Conservation (phyloP, 2,329 filamentous ascomycete species). For the Calonectria montana region DNA sequence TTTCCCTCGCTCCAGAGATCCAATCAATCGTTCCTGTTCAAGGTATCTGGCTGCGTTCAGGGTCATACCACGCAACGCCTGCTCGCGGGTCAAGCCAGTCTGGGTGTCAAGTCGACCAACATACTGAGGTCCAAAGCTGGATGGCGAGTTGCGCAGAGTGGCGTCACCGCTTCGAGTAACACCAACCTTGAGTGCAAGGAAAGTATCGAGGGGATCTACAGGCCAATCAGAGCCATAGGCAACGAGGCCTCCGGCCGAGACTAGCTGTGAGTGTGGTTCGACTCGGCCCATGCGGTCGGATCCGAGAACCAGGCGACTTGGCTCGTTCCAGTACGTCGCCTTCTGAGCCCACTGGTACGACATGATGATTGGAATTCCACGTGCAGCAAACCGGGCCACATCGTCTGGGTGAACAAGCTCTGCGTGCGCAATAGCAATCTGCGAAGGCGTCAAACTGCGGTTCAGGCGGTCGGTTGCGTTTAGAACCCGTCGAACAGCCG, state of each 20-base stretch:
- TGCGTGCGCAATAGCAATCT: constrained; percentile 40
- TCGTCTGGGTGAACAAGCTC: constrained; percentile 38
- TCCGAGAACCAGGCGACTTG: constrained; percentile 36
- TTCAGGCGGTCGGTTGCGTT: background rate
- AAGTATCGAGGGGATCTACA: constrained; percentile 43
- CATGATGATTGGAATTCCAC: constrained; percentile 40
- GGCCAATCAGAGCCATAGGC: constrained; percentile 44
- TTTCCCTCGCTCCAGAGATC: constrained; percentile 42
- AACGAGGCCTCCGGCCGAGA: constrained; percentile 29
- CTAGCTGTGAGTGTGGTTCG: constrained; percentile 36
- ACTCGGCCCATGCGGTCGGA: constrained; percentile 43
- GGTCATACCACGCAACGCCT: constrained; percentile 37
- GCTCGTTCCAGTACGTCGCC: constrained; percentile 40
- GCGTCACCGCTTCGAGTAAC: constrained; percentile 42
- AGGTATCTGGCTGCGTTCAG: constrained; percentile 40
- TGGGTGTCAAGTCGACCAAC: constrained; percentile 34
- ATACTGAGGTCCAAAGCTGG: constrained; percentile 32
- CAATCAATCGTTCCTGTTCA: constrained; percentile 38
- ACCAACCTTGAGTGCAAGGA: constrained; percentile 41
- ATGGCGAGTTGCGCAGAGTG: constrained; percentile 40
- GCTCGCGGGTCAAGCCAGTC: constrained; percentile 35
- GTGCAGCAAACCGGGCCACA: constrained; percentile 39
- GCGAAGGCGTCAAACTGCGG: constrained; percentile 28
- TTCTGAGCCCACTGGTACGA: constrained; percentile 44
- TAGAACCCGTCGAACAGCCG: background rate